These are phyloP conservation scores for Globisporangium nunn DNA, from an alignment of 352 stramenopile genomes.

Conservation along the genomic window DNA sequence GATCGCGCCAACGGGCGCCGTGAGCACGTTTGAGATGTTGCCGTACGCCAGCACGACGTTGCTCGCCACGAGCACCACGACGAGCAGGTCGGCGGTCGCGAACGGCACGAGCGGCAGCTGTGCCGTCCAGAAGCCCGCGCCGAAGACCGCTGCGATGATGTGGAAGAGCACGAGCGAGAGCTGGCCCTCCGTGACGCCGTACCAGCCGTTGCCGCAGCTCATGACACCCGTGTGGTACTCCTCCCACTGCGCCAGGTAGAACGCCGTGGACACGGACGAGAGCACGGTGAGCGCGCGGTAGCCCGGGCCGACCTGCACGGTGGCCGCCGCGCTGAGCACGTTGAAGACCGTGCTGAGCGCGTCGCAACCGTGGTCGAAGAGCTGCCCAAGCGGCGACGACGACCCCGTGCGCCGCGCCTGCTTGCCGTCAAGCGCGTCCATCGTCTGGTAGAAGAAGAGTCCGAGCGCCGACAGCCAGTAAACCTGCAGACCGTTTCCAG, in stretches of 20 bases:
- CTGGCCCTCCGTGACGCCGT: conserved; percentile 81
- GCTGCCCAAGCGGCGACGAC: conserved; percentile 93
- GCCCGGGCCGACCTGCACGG: conserved; percentile 42
- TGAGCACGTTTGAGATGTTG: conserved; percentile 74
- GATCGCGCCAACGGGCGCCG: conserved; percentile 42
- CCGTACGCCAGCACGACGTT: conserved; percentile 71
- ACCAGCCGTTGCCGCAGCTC: conserved; percentile 83
- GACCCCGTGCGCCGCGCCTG: conserved; percentile 93
- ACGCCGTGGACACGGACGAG: conserved; percentile 72
- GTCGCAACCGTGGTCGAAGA: conserved; percentile 97
- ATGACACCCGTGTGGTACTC: conserved; percentile 88
- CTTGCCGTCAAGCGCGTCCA: conserved; percentile 99
- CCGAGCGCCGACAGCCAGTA: conserved; percentile 72
- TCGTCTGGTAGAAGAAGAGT: conserved; percentile 93
- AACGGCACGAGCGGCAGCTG: conserved; percentile 31
- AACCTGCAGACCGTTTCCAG: conserved; percentile 18
- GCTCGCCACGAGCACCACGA: conserved; percentile 49
- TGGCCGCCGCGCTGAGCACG: conserved; percentile 65
- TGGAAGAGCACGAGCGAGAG: conserved; percentile 67
- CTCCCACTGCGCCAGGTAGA: conserved; percentile 85
- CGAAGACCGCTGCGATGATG: conserved; percentile 47
- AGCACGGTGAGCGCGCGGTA: conserved; percentile 45
- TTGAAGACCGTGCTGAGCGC: conserved; percentile 81
- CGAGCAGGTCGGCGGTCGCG: conserved; percentile 47
- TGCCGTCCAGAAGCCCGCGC: conserved; percentile 45